A percentile compares a stretch with the other conserved stretches of the same genome.
phyloP scores from a whole-genome alignment of 2,329 filamentous ascomycete genomes.

The Colletotrichum camelliae region DNA sequence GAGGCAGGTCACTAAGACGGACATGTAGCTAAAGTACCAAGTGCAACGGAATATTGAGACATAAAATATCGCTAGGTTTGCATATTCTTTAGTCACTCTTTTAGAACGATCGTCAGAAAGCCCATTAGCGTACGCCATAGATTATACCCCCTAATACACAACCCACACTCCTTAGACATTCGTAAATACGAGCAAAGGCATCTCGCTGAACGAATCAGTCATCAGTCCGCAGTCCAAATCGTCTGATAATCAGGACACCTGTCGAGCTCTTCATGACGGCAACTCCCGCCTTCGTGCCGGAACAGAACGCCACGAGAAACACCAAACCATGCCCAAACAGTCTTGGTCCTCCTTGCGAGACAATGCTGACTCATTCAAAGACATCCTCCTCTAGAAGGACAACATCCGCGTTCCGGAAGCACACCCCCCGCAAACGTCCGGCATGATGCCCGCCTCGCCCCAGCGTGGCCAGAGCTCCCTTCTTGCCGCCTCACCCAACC shows the following conservation, averaged over 20 bases:
- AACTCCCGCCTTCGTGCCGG: background rate
- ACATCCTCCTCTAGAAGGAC: background rate
- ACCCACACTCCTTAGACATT: background rate
- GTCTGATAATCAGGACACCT: background rate
- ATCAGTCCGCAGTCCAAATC: background rate
- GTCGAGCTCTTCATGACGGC: background rate
- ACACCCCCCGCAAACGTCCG: background rate
- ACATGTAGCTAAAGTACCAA: too few relatives aligned
- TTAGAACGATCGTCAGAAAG: background rate
- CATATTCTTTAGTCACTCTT: background rate
- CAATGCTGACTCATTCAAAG: background rate
- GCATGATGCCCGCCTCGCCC: background rate
- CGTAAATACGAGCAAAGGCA: background rate
- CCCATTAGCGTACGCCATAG: background rate
- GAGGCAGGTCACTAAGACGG: background rate
- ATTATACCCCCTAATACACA: background rate
- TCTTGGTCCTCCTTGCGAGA: background rate
- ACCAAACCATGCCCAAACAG: background rate
- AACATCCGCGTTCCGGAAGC: background rate
- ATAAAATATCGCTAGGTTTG: background rate
- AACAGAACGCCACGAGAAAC: background rate
- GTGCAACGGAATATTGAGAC: too few relatives aligned
- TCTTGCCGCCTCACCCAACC: background rate
- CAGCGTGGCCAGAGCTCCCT: background rate
- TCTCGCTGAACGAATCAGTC: background rate